phyloP scores from a whole-genome alignment of 2,329 filamentous ascomycete genomes.

The Bipolaris sorokiniana region DNA sequence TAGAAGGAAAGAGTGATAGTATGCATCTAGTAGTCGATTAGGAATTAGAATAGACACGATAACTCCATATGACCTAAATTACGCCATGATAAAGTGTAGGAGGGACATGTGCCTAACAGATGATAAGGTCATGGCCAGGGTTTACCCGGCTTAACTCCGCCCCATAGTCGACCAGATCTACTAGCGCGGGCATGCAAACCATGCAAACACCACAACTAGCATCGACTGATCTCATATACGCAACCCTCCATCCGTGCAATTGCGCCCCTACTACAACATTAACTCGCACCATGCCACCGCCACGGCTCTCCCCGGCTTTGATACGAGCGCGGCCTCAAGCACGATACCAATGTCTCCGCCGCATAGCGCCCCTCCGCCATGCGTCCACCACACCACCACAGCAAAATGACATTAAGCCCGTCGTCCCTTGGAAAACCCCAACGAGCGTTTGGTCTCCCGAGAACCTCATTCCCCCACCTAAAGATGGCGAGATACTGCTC shows the following conservation, averaged over 20 bases:
- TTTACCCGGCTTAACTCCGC: constrained; percentile 10
- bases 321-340: constrained; percentile 32
- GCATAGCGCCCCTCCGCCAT: constrained; percentile 26
- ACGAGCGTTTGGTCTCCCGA: constrained; percentile 49
- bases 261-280: constrained; percentile 9
- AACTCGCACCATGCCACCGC: constrained; percentile 34
- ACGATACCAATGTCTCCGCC: constrained; percentile 32
- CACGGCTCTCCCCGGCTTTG: constrained; percentile 30
- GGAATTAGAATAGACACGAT: no score
- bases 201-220: constrained; percentile 30
- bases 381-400: constrained; percentile 30
- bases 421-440: constrained; percentile 48
- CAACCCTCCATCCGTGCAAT: constrained; percentile 10
- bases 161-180: neutral
- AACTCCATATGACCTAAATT: no score
- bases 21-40: no score
- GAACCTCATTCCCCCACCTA: constrained; percentile 44
- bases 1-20: no score
- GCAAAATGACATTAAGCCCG: constrained; percentile 26
- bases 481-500: constrained; percentile 43
- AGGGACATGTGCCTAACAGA: neutral
- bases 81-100: no score
- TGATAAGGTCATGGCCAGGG: neutral
- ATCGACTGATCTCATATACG: constrained; percentile 28
- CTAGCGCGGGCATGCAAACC: constrained; percentile 24